A percentile compares a stretch with the other conserved stretches of the same genome.
Evolutionary conservation across 225 moss, liverwort and hornwort genomes (phyloP).

Genomic region (Polytrichum formosum): DNA sequence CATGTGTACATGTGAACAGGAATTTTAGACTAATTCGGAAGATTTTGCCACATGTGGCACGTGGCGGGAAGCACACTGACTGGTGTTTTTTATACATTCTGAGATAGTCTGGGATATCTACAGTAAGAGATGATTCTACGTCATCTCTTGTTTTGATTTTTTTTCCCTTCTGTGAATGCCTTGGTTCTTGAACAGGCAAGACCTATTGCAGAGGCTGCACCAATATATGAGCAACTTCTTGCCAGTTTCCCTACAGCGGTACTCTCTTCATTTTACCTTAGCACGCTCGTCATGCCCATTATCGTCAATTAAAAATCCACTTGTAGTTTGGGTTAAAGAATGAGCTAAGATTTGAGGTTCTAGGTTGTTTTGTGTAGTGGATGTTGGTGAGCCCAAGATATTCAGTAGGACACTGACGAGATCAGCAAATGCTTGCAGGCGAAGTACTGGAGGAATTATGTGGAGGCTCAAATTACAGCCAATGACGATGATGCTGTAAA

Average conservation of each 20-base stretch:
- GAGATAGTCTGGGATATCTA: too few species aligned
- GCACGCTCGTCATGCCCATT: too few species aligned
- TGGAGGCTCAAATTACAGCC: constrained; percentile 84
- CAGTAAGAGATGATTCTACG: too few species aligned
- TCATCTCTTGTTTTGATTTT: too few species aligned
- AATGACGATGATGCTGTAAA: constrained; percentile 88
- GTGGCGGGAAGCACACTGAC: too few species aligned
- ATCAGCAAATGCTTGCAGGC: constrained; percentile 43
- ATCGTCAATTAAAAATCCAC: too few species aligned
- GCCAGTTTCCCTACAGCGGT: constrained; percentile 86
- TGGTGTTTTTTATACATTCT: too few species aligned
- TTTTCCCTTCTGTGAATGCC: too few species aligned
- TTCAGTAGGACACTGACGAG: constrained; percentile 9
- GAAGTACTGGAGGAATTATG: constrained; percentile 83
- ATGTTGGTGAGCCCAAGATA: neutral
- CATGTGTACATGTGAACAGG: too few species aligned
- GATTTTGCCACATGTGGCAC: too few species aligned
- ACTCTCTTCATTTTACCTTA: constrained; percentile 11
- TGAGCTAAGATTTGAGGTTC: neutral
- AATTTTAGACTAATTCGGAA: too few species aligned
- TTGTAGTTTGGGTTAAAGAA: too few species aligned
- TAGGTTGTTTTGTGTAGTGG: neutral
- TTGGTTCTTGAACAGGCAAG: constrained; percentile 42
- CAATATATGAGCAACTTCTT: constrained; percentile 76
- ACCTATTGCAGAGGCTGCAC: constrained; percentile 73